Evolutionary conservation across 176 grass and related monocot genomes (phyloP), one percentile per base, ranked within the genome.

Genomic region (Echinochloa phyllopogon): DNA sequence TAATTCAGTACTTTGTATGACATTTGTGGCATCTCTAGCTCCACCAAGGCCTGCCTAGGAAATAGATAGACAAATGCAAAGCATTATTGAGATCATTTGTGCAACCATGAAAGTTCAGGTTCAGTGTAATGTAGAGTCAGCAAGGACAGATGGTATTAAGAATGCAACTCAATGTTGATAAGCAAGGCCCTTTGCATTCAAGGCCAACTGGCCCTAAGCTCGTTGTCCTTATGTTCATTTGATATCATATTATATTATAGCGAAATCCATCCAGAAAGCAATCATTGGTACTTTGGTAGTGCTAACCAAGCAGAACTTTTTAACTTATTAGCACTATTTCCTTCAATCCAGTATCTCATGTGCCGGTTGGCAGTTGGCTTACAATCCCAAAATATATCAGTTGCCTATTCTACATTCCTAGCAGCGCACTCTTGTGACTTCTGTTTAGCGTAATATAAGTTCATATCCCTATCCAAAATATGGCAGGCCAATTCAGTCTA

Each of bases 11-110:
- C 67, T 95, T 56, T 78, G 82, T 85, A 98, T 92, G 39, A 94
- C 87, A 85, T 98, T 98, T 83, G 96, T 98, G 64, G 96, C 96
- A 81, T 98, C 96, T 84, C 96, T 98, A 72, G 96, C 96, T 88
- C 96, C 96, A 10, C 96, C 96, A 38, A 98, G 89, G 48, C 93
- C 96, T 72, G 93, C 93, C 96, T 98, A 85, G 82, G n/a, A 58
- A 89, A 64, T 53, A 72, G 74, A 69, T 78, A 79, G 39, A 77
- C 5, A 86, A 64, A 55, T 10, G 21, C 64, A 81, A 81, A 67
- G 27, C 47, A 55, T 67, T 51, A 41, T 6, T 68, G 33, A 55
- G 21, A 68, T 69, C 3, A 23, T 38, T 51, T 65, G 36, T 38
- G 21, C 20, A 65, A 52, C 11, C 2, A 33, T 7, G 17, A 65